Conservation (phyloP, 2,329 filamentous ascomycete species). For the Raffaelea ambrosiae region DNA sequence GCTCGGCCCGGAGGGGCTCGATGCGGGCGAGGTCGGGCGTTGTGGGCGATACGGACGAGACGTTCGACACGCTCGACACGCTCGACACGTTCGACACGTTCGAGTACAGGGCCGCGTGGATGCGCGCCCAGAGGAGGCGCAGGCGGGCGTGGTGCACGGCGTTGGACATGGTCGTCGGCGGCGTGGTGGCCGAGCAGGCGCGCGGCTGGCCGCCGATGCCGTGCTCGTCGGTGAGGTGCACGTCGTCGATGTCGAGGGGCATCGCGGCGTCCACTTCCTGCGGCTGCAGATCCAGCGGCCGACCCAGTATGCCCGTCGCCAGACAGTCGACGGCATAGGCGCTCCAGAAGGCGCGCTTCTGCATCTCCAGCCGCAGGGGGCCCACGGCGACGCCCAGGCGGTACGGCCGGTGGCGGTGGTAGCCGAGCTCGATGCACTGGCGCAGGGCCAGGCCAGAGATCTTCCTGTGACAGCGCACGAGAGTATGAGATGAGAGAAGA, state of each 20-base stretch:
- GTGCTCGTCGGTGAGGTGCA: constrained; percentile 4
- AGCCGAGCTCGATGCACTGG: constrained; percentile 24
- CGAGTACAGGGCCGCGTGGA: constrained; percentile 17
- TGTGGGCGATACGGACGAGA: neutral
- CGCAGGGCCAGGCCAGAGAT: constrained; percentile 20
- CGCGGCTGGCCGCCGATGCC: too few species aligned
- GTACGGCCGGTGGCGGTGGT: constrained; percentile 15
- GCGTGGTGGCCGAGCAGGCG: too few species aligned
- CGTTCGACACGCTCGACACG: too few species aligned
- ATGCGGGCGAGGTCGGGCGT: too few species aligned
- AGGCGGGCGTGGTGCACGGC: constrained; percentile 20
- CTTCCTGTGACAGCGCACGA: constrained; percentile 15
- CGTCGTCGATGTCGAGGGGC: neutral
- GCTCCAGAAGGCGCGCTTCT: constrained; percentile 18
- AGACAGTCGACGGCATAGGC: constrained; percentile 16
- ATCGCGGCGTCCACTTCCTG: constrained; percentile 20
- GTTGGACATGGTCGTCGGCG: too few species aligned
- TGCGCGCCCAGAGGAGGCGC: constrained; percentile 19
- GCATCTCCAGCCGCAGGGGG: constrained; percentile 14
- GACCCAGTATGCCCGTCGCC: constrained; percentile 15
- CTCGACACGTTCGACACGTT: constrained; percentile 11
- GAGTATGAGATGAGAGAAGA: too few species aligned
- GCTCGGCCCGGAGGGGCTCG: too few species aligned
- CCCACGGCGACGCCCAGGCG: neutral
- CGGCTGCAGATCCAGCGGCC: constrained; percentile 18